Percentiles rank a stretch among this genome's conserved stretches.
Evolutionary conservation across 176 grass and related monocot genomes (phyloP).

Genomic region (Areca catechu): DNA sequence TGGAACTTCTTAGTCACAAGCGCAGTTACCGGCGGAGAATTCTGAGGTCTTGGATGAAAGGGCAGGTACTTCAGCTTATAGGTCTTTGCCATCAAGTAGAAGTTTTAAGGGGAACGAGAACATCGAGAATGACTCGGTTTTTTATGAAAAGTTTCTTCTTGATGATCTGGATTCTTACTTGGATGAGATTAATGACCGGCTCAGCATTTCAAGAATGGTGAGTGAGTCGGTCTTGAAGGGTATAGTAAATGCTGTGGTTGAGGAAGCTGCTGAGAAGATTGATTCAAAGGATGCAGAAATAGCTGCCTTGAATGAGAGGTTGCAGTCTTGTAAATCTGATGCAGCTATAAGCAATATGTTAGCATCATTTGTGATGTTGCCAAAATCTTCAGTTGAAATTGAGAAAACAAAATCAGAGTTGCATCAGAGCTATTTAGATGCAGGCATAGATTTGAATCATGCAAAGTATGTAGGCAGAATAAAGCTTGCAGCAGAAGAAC

Average conservation of each 20-base stretch:
- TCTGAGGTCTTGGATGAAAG: conserved; percentile 15
- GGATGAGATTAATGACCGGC: conserved; percentile 32
- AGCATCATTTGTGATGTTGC: background rate
- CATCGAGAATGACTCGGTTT: conserved; percentile 13
- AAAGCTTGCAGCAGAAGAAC: conserved; percentile 34
- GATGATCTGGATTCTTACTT: conserved; percentile 36
- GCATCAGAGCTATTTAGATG: conserved; percentile 14
- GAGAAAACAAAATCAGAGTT: conserved; percentile 11
- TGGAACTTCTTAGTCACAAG: too few species aligned
- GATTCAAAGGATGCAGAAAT: conserved; percentile 31
- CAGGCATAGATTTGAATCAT: conserved; percentile 19
- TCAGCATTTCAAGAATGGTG: conserved; percentile 31
- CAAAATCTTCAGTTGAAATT: background rate
- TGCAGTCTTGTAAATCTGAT: conserved; percentile 15
- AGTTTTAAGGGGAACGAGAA: conserved; percentile 7
- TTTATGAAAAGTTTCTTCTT: conserved; percentile 24
- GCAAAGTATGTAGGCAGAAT: conserved; percentile 12
- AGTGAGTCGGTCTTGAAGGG: conserved; percentile 25
- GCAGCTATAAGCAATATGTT: background rate
- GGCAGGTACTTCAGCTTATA: background rate
- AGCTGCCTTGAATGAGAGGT: conserved; percentile 12
- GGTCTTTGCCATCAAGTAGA: conserved; percentile 7
- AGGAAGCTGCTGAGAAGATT: conserved; percentile 32
- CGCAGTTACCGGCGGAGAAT: background rate
- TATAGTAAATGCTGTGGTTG: conserved; percentile 31